Percentiles rank a stretch among this genome's conserved stretches.
Evolutionary conservation across 2,329 filamentous ascomycete species (phyloP).

Genomic region (Aureobasidium sp.): DNA sequence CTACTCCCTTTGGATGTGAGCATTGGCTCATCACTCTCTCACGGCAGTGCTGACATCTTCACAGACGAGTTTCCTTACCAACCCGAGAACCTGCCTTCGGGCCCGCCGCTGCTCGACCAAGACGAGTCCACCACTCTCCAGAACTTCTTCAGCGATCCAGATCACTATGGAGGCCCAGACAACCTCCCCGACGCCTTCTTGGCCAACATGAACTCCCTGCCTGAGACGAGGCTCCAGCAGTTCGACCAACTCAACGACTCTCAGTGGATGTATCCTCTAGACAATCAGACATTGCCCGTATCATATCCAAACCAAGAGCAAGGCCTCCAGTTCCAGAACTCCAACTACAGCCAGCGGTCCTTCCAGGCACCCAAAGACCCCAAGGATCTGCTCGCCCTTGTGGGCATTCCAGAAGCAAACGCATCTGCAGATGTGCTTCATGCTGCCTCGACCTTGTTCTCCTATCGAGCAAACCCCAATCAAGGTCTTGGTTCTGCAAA

Average conservation of each 20-base stretch:
- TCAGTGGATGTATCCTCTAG: slow-evolving; percentile 6
- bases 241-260: slow-evolving; percentile 3
- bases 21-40: not conserved
- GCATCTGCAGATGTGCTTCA: slow-evolving; percentile 7
- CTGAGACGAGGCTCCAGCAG: not conserved
- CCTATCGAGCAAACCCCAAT: slow-evolving; percentile 2
- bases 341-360: not conserved
- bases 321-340: not conserved
- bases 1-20: slow-evolving; percentile 13
- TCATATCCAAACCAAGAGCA: slow-evolving; percentile 5
- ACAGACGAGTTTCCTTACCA: slow-evolving; percentile 11
- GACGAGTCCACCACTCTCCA: slow-evolving; percentile 14
- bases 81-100: not conserved
- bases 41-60: not conserved
- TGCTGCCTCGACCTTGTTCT: slow-evolving; percentile 12
- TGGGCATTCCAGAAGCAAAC: slow-evolving; percentile 1
- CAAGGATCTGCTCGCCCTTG: not conserved
- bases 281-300: not conserved
- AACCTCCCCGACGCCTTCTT: not conserved
- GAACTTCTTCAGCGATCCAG: slow-evolving; percentile 17
- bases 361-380: not conserved
- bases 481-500: not conserved
- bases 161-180: slow-evolving; percentile 7
- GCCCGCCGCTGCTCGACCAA: slow-evolving; percentile 15
- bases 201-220: not conserved